A percentile compares a stretch with the other conserved stretches of the same genome.
Evolutionary conservation across 164 flowering plant genomes (phyloP).

Genomic region (Piper betle): DNA sequence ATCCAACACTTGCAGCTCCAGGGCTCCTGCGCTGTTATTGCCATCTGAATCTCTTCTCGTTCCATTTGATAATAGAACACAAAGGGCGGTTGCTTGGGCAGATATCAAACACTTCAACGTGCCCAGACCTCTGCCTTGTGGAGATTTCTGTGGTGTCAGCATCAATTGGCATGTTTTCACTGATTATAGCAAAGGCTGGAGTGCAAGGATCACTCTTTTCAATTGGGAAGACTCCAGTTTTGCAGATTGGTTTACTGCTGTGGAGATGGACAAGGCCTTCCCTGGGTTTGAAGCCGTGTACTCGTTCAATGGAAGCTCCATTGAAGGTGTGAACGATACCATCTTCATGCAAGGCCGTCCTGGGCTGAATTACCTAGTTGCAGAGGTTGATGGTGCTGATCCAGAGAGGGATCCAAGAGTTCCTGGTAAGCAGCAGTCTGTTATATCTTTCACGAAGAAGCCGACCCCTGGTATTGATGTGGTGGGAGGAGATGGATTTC

Average conservation of each 20-base stretch:
- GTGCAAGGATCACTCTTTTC: constrained; percentile 53
- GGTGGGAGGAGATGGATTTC: constrained; percentile 70
- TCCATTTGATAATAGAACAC: constrained; percentile 53
- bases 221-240: constrained; percentile 52
- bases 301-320: constrained; percentile 70
- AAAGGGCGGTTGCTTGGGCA: constrained; percentile 46
- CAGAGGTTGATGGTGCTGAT: constrained; percentile 41
- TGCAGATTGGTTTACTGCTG: constrained; percentile 68
- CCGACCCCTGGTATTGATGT: constrained; percentile 32
- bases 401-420: constrained; percentile 44
- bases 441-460: constrained; percentile 65
- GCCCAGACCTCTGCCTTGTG: constrained; percentile 57
- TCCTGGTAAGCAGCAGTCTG: constrained; percentile 88
- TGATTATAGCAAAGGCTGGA: constrained; percentile 58
- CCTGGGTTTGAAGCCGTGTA: constrained; percentile 50
- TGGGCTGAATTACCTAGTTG: constrained; percentile 58
- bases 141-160: constrained; percentile 71
- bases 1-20: constrained; percentile 39
- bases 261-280: constrained; percentile 42
- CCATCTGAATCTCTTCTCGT: constrained; percentile 60
- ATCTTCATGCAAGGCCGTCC: constrained; percentile 60
- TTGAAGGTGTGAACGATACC: constrained; percentile 35
- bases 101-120: constrained; percentile 26
- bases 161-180: constrained; percentile 62
- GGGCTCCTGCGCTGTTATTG: constrained; percentile 42